These are phyloP conservation scores for Coemansia aciculifera DNA, from an alignment of 192 early-diverging fungal genomes.

Conservation along the genomic window DNA sequence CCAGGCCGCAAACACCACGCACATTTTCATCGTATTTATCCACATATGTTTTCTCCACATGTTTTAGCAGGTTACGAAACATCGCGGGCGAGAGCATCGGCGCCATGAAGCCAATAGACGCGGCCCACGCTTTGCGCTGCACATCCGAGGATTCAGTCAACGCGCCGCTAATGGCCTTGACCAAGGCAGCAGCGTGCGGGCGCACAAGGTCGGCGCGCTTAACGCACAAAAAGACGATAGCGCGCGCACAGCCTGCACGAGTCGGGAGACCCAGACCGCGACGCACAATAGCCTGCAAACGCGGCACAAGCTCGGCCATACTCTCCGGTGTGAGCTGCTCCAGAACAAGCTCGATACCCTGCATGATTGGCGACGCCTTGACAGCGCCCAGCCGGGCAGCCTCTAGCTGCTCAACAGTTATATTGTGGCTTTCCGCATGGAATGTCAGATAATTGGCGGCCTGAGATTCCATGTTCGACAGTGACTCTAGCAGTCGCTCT, in stretches of 20 bases:
- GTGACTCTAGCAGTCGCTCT: constrained; percentile 77
- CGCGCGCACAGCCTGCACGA: constrained; percentile 86
- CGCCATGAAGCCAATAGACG: constrained; percentile 79
- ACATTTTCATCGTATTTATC: constrained; percentile 73
- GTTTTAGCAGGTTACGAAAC: constrained; percentile 64
- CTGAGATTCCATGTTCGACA: constrained; percentile 75
- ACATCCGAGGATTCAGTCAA: constrained; percentile 77
- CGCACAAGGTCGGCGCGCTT: constrained; percentile 64
- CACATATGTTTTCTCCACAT: constrained; percentile 75
- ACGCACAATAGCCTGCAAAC: constrained; percentile 67
- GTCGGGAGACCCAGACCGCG: constrained; percentile 90
- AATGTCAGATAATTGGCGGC: constrained; percentile 84
- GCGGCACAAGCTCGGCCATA: constrained; percentile 67
- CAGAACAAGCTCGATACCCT: constrained; percentile 77
- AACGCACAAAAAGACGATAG: constrained; percentile 77
- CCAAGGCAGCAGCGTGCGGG: constrained; percentile 68
- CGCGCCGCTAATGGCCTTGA: constrained; percentile 77
- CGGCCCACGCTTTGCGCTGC: constrained; percentile 82
- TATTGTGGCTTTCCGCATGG: constrained; percentile 81
- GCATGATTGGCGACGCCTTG: constrained; percentile 93
- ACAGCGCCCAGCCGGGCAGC: constrained; percentile 75
- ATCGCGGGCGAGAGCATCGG: constrained; percentile 60
- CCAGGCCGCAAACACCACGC: constrained; percentile 60
- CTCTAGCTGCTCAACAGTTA: constrained; percentile 88
- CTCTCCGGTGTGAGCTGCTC: constrained; percentile 73